phyloP scores from a whole-genome alignment of 139 green algal genomes.

The Ettlia oleoabundans region DNA sequence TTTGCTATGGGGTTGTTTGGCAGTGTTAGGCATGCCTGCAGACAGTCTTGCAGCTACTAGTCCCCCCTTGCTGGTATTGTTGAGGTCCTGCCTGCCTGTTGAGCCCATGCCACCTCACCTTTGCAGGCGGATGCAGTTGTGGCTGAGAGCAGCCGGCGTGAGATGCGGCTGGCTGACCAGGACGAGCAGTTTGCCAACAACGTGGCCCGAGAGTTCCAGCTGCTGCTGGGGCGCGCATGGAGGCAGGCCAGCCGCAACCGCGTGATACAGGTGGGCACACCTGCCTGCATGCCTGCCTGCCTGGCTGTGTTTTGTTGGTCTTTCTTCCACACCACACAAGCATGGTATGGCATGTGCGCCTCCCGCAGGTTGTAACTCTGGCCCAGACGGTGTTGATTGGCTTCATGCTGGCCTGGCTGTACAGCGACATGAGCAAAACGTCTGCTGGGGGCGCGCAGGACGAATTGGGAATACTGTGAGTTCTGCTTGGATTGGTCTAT shows the following conservation, averaged over 20 bases:
- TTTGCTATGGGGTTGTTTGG: too few relatives aligned
- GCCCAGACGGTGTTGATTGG: constrained; percentile 40
- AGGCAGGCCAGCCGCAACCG: constrained; percentile 17
- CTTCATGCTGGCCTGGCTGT: constrained; percentile 56
- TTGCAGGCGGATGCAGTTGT: background rate
- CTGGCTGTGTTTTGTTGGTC: too few relatives aligned
- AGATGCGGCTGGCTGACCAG: background rate
- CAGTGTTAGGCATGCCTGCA: too few relatives aligned
- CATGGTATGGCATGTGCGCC: too few relatives aligned
- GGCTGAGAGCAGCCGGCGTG: background rate
- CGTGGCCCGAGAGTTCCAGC: constrained; percentile 21
- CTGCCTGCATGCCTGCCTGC: too few relatives aligned
- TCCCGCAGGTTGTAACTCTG: constrained; percentile 18
- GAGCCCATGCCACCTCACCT: background rate
- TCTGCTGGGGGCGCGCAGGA: background rate
- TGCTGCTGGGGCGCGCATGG: constrained; percentile 36
- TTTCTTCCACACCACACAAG: too few relatives aligned
- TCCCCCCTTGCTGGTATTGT: too few relatives aligned
- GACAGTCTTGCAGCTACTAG: too few relatives aligned
- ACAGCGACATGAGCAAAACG: constrained; percentile 48
- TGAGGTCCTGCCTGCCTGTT: background rate
- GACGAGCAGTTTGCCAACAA: constrained; percentile 33
- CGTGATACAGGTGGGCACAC: background rate
- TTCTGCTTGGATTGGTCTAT: background rate
- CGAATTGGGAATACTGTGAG: background rate